Percentiles rank a stretch among this genome's conserved stretches.
phyloP scores from a whole-genome alignment of 805 yeast species.

The Kurtzmaniella cleridarum region DNA sequence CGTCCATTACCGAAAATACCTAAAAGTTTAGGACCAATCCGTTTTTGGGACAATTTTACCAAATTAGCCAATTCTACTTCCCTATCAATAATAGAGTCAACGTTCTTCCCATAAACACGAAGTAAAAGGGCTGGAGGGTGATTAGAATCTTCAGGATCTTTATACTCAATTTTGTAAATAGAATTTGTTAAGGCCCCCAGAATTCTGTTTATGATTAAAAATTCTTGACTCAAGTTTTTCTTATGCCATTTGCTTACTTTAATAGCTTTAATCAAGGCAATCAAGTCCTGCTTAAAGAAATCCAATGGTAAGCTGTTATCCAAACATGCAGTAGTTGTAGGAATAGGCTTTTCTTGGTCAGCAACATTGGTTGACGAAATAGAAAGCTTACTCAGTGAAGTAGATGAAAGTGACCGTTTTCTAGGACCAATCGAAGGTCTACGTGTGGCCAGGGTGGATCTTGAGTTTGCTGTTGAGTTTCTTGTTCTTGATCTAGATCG shows the following conservation, averaged over 20 bases:
- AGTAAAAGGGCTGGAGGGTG: constrained; percentile 59
- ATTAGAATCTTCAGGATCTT: constrained; percentile 26
- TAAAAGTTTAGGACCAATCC: constrained; percentile 82
- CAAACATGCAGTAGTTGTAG: constrained; percentile 53
- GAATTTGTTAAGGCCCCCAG: constrained; percentile 93
- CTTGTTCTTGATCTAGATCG: constrained; percentile 33
- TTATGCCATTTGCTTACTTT: constrained; percentile 77
- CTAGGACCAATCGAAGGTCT: constrained; percentile 27
- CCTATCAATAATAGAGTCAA: constrained; percentile 80
- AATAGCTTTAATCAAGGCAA: constrained; percentile 57
- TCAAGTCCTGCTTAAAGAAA: constrained; percentile 77
- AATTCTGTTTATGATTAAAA: constrained; percentile 58
- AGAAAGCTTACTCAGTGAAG: constrained; percentile 23
- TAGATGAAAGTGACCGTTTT: constrained; percentile 30
- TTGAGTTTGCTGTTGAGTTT: constrained; percentile 26
- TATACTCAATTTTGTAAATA: constrained; percentile 68
- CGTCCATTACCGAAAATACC: constrained; percentile 93
- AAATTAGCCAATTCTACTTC: constrained; percentile 70
- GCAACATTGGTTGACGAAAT: constrained; percentile 24
- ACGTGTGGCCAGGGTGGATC: constrained; percentile 29
- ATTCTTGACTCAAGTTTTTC: constrained; percentile 34
- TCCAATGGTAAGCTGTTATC: constrained; percentile 79
- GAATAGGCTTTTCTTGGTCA: constrained; percentile 28
- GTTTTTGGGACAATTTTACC: constrained; percentile 64
- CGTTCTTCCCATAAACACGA: constrained; percentile 86